These are phyloP conservation scores for Cladosporium sp. DNA, from an alignment of 2,329 filamentous ascomycete genomes.

Conservation along the genomic window DNA sequence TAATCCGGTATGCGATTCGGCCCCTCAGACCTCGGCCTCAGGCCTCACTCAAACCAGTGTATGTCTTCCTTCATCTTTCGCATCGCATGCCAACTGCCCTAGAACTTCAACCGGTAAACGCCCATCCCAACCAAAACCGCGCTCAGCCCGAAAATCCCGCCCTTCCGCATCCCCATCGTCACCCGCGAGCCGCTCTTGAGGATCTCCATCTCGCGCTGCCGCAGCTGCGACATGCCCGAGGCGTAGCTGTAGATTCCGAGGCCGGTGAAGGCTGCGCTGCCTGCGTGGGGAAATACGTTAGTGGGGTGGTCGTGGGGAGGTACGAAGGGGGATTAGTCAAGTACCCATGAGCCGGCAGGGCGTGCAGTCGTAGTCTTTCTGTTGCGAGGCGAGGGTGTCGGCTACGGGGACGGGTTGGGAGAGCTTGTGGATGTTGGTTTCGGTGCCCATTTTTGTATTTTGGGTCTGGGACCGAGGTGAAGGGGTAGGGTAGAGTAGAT, in stretches of 20 bases:
- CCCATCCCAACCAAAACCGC: slow-evolving; percentile 39
- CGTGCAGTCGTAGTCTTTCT: slow-evolving; percentile 14
- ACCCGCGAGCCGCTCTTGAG: slow-evolving; percentile 36
- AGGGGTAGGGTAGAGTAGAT: too few relatives aligned
- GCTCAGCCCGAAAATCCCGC: slow-evolving; percentile 36
- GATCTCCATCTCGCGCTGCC: slow-evolving; percentile 35
- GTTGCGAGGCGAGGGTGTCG: slow-evolving; percentile 11
- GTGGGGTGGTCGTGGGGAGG: background rate
- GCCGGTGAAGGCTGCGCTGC: slow-evolving; percentile 40
- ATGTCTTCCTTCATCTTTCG: too few relatives aligned
- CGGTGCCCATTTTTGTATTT: background rate
- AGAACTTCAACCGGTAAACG: slow-evolving; percentile 36
- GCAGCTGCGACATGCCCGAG: slow-evolving; percentile 40
- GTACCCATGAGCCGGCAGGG: slow-evolving; percentile 14
- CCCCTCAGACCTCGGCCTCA: background rate
- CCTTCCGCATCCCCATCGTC: slow-evolving; percentile 35
- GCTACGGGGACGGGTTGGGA: slow-evolving; percentile 5
- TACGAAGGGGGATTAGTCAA: too few relatives aligned
- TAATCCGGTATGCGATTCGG: too few relatives aligned
- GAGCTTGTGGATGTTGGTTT: slow-evolving; percentile 1
- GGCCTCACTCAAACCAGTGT: background rate
- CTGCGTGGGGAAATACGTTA: slow-evolving; percentile 21
- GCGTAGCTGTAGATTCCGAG: slow-evolving; percentile 43
- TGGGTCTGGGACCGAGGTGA: background rate
- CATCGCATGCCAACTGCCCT: too few relatives aligned